These are phyloP conservation scores for Solanum etuberosum DNA, from an alignment of 257 asterid genomes.

Conservation along the genomic window DNA sequence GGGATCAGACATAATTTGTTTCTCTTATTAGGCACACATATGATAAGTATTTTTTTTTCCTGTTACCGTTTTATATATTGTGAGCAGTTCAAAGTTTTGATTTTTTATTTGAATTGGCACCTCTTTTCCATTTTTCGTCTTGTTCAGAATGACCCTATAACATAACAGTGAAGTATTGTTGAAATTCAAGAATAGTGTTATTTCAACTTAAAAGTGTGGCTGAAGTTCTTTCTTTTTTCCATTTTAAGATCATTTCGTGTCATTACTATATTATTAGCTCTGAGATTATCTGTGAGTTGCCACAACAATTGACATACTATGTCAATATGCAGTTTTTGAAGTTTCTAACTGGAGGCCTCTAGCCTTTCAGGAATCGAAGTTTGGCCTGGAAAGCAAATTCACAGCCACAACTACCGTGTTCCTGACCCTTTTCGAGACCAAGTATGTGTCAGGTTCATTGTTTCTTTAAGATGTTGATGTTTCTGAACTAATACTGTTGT, in stretches of 20 bases:
- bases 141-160: neutral
- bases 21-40: neutral
- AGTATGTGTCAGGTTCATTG: constrained; percentile 47
- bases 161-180: neutral
- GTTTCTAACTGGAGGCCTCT: neutral
- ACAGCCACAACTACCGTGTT: constrained; percentile 89
- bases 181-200: neutral
- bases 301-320: neutral
- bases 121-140: neutral
- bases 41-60: neutral
- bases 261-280: neutral
- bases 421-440: constrained; percentile 75
- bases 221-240: neutral
- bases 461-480: neutral
- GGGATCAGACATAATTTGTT: neutral
- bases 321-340: neutral
- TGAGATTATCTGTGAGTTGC: neutral
- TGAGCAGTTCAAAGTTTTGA: neutral
- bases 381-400: constrained; percentile 96
- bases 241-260: neutral
- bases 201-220: neutral
- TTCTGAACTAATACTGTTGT: neutral
- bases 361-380: constrained; percentile 52
- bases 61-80: neutral
- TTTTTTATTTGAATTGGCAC: neutral